Evolutionary conservation across 2,329 filamentous ascomycete species (phyloP).

Genomic region (Hypocreales sp.): DNA sequence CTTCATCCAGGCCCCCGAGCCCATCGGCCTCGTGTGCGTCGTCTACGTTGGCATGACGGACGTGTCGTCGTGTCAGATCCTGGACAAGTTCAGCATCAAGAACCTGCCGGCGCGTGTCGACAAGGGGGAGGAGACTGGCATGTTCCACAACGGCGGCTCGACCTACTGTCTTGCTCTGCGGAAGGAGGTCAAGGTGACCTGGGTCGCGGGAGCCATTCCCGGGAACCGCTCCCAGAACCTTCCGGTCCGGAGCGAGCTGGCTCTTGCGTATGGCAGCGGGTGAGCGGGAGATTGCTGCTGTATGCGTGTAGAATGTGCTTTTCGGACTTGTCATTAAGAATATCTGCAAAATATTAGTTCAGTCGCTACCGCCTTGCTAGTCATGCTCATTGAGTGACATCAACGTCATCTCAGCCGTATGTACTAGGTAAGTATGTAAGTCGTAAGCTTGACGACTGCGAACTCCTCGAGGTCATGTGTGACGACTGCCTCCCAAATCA

Average conservation of each 20-base stretch:
- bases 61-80: slow-evolving; percentile 47
- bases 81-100: slow-evolving; percentile 5
- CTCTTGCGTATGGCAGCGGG: no score
- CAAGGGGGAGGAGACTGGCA: slow-evolving; percentile 55
- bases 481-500: no score
- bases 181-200: slow-evolving; percentile 26
- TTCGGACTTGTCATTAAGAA: no score
- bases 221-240: slow-evolving; percentile 5
- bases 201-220: slow-evolving; percentile 5
- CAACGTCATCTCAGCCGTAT: no score
- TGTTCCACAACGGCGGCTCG: slow-evolving; percentile 60
- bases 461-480: no score
- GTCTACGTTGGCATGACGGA: slow-evolving; percentile 59
- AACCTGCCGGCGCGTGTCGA: slow-evolving; percentile 1
- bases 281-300: no score
- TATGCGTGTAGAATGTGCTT: no score
- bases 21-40: slow-evolving; percentile 50
- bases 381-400: no score
- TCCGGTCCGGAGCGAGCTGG: slow-evolving; percentile 6
- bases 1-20: slow-evolving; percentile 50
- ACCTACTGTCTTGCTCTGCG: slow-evolving; percentile 50
- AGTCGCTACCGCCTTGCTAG: no score
- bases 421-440: no score
- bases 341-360: no score
- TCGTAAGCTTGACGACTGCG: no score